Conservation (phyloP, 2,329 filamentous ascomycete genomes). For the Aspergillus sp. region DNA sequence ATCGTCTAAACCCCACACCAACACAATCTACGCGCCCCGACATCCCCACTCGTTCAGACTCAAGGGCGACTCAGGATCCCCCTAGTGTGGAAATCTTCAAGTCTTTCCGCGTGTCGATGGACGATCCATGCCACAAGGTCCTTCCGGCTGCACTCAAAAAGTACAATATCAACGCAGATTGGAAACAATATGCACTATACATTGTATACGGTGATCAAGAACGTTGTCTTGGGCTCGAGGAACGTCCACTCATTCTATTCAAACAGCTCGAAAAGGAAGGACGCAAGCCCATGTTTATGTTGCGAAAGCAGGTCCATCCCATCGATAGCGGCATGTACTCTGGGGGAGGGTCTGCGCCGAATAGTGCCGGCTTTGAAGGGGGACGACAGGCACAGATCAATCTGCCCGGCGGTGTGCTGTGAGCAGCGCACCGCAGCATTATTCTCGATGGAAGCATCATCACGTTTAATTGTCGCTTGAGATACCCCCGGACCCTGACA, state of each 20-base stretch:
- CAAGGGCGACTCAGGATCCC: conserved; percentile 33
- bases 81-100: conserved; percentile 91
- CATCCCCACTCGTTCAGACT: conserved; percentile 35
- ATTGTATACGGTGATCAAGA: conserved; percentile 99
- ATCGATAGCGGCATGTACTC: conserved; percentile 37
- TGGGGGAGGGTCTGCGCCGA: conserved; percentile 30
- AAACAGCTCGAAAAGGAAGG: conserved; percentile 97
- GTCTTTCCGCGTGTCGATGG: conserved; percentile 95
- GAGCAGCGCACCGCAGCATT: conserved; percentile 8
- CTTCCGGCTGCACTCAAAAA: conserved; percentile 93
- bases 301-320: conserved; percentile 66
- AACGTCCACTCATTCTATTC: conserved; percentile 92
- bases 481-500: conserved; percentile 19
- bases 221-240: conserved; percentile 84
- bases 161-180: conserved; percentile 97
- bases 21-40: conserved; percentile 34
- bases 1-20: conserved; percentile 36
- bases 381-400: conserved; percentile 34
- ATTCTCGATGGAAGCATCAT: conserved; percentile 8
- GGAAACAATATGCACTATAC: conserved; percentile 95
- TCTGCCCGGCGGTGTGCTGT: conserved; percentile 35
- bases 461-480: conserved; percentile 19
- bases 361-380: conserved; percentile 34
- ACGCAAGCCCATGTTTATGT: conserved; percentile 99
- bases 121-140: conserved; percentile 97